phyloP scores from a whole-genome alignment of 176 grass and related monocot species.

The Puccinellia tenuiflora region DNA sequence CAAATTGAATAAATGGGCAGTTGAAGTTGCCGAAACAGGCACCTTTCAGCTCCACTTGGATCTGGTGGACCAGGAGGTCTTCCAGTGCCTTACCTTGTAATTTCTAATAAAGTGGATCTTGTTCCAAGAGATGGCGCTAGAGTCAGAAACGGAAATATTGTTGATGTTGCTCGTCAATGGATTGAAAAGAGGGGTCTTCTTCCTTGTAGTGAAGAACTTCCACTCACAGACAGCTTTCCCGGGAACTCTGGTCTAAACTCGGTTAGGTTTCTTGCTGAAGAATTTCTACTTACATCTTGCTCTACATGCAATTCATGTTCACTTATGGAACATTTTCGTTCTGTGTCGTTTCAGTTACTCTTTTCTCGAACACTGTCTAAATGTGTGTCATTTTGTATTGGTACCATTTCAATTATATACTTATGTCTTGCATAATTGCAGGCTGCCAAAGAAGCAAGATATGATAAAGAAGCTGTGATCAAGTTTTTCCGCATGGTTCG shows the following conservation, averaged over 20 bases:
- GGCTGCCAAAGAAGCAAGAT: constrained; percentile 83
- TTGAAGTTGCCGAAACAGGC: constrained; percentile 70
- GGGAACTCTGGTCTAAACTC: constrained; percentile 62
- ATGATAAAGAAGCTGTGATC: constrained; percentile 80
- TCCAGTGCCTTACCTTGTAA: constrained; percentile 95
- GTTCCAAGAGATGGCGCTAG: constrained; percentile 50
- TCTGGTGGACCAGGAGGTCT: constrained; percentile 91
- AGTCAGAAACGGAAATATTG: constrained; percentile 75
- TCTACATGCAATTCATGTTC: not conserved
- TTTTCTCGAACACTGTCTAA: too few relatives aligned
- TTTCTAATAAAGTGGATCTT: constrained; percentile 84
- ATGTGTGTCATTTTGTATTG: not conserved
- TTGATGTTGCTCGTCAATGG: constrained; percentile 86
- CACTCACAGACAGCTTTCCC: constrained; percentile 75
- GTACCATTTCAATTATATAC: not conserved
- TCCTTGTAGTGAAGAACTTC: constrained; percentile 75
- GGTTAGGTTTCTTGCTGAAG: constrained; percentile 50
- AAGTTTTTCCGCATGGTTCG: constrained; percentile 93
- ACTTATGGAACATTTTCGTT: not conserved
- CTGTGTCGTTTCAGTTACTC: not conserved
- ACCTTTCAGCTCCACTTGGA: constrained; percentile 71
- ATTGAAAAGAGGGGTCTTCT: constrained; percentile 86
- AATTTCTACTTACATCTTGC: not conserved
- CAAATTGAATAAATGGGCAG: constrained; percentile 88
- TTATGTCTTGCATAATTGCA: constrained; percentile 18